Base-by-base conservation (phyloP, 768 basidiomycete genomes). In the Psilocybe cyanescens region DNA sequence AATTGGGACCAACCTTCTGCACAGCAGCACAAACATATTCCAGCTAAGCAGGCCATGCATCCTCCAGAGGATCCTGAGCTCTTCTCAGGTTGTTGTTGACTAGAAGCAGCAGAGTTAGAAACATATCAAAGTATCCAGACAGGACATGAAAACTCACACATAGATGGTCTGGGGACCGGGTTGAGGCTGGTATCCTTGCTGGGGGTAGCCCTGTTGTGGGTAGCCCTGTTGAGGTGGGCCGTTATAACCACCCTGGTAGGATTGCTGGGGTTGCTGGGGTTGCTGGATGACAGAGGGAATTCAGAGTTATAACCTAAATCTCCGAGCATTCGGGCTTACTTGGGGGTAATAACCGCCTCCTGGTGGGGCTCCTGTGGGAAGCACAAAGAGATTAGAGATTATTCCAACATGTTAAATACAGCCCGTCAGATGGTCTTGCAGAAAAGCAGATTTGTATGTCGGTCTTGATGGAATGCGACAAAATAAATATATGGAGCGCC, bases 121-220 rank as follows among this genome's bases (percentile, higher is more conserved):
- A 29, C 28, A 16, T 49, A 8, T 35, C 6, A 33, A 48, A 4
- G 2, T 17, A 35, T 35, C 12, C 17, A 57, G 33, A 52, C 14
- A 57, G n/a, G 8, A 33, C 56, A 29, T 8, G 39, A 17, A 11
- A 35, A 81, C 90, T 65, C 70, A 92, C 91, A 92, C 89, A 70
- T 91, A 90, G 55, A 94, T 87, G 0, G 89, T 87, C 72, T 94
- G 91, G 16, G 92, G 92, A n/a, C 63, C 70, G 12, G 78, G 79
- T 56, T 82, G 78, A 8, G 78, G 75, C 48, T 78, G 80, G 65
- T 80, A 77, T 12, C 76, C 78, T 60, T 75, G 80, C 67, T 80
- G 80, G 37, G 81, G 78, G 54, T 80, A 77, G 8, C 76, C 77
- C 59, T 74, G 79, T 61, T 79, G 78, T 33, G 79, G 77, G 53